These are phyloP conservation scores for Exophiala spinifera DNA, from an alignment of 2,329 filamentous ascomycete species.

Conservation along the genomic window DNA sequence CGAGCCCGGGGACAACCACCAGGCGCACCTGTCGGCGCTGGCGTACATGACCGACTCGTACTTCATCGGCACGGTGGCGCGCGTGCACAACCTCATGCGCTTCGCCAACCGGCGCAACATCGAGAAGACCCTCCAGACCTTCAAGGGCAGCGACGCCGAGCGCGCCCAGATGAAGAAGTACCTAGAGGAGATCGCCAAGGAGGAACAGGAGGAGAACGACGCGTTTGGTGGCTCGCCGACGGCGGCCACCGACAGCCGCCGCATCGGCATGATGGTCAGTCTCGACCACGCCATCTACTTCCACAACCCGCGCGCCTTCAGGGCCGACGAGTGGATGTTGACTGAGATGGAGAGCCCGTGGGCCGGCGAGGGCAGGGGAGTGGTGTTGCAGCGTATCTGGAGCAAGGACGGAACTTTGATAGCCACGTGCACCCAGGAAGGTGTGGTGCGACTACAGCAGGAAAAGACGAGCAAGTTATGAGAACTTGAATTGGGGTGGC, in stretches of 20 bases:
- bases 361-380: constrained; percentile 49
- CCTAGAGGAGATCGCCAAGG: constrained; percentile 42
- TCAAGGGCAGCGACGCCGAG: constrained; percentile 45
- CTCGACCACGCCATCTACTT: constrained; percentile 53
- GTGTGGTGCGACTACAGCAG: constrained; percentile 47
- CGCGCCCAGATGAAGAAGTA: constrained; percentile 39
- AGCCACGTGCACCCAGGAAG: constrained; percentile 52
- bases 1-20: constrained; percentile 27
- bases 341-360: constrained; percentile 51
- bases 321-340: constrained; percentile 52
- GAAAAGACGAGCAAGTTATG: constrained; percentile 29
- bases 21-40: constrained; percentile 64
- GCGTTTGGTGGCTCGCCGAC: constrained; percentile 25
- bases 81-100: constrained; percentile 76
- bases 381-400: constrained; percentile 51
- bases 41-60: constrained; percentile 92
- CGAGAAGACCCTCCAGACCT: constrained; percentile 37
- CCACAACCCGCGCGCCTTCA: constrained; percentile 47
- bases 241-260: constrained; percentile 14
- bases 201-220: constrained; percentile 41
- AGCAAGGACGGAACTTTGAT: constrained; percentile 47
- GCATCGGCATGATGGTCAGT: constrained; percentile 51
- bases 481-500: background rate
- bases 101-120: constrained; percentile 56
- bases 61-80: constrained; percentile 85